phyloP scores from a whole-genome alignment of 306 rosid genomes.

The Vigna angularis region DNA sequence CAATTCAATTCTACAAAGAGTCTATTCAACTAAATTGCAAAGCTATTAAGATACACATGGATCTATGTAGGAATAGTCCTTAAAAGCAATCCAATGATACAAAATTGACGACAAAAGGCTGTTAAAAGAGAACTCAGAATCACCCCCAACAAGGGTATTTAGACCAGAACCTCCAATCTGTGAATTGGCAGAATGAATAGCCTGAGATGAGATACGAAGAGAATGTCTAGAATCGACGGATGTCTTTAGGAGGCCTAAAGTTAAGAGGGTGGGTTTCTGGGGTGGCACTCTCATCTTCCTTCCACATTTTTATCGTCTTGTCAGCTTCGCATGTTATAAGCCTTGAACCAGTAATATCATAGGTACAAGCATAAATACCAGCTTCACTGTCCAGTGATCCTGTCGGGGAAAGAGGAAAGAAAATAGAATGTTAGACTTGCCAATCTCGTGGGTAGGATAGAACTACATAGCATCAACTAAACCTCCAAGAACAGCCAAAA shows the following conservation, averaged over 20 bases:
- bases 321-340: conserved; percentile 91
- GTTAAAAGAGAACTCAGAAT: conserved; percentile 1
- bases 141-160: conserved; percentile 23
- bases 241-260: conserved; percentile 89
- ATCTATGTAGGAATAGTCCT: background rate
- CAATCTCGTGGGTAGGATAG: conserved; percentile 7
- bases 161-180: conserved; percentile 31
- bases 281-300: conserved; percentile 91
- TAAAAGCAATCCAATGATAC: conserved; percentile 17
- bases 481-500: conserved; percentile 5
- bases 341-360: conserved; percentile 86
- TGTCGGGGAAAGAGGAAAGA: conserved; percentile 39
- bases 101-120: conserved; percentile 1
- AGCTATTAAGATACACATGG: conserved; percentile 8
- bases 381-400: conserved; percentile 99
- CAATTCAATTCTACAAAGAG: background rate
- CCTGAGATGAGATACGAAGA: background rate
- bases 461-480: background rate
- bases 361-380: conserved; percentile 84
- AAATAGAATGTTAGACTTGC: background rate
- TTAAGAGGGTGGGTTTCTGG: conserved; percentile 94
- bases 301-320: conserved; percentile 98
- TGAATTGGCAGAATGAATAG: background rate
- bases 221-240: conserved; percentile 70
- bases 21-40: conserved; percentile 19